Evolutionary conservation across 768 basidiomycete genomes (phyloP), one percentile per base, ranked within the genome.

Genomic region (Sporobolomyces pararoseus): DNA sequence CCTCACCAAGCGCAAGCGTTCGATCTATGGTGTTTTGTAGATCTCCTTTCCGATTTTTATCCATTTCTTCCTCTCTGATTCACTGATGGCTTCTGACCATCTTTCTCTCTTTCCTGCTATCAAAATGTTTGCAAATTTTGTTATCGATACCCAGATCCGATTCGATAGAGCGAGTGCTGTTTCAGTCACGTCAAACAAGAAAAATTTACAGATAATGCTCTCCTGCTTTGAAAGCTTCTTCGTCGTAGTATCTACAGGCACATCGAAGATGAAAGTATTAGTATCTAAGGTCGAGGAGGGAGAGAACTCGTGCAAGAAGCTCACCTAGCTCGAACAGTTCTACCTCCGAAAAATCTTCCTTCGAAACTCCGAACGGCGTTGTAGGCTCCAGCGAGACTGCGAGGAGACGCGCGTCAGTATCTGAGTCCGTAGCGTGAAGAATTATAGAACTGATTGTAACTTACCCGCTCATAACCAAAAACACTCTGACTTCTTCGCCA

Each of bases 331-430:
- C 88, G 83, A 32, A 95, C 89, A 16, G 85, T 84, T 72, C 88
- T 83, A 9, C 94, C 94, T 9, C 90, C 94, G 77, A 97, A 98
- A 78, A 85, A 95, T 35, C 95, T 84, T 23, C 92, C 94, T 75
- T 97, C 91, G 60, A 97, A 83, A 78, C 94, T 92, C 50, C 90
- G 85, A 1, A 94, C 90, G 0, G 91, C 93, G 80, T 92, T 91
- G 92, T 93, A 98, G 7, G 93, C 94, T 10, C 91, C 94, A 0
- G 85, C 93, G 5, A 91, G 89, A 0, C 95, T 59, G 46, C 63
- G 25, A 7, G 1, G 16, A 47, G 7, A 23, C 1, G 37, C 16
- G 13, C 14, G 39, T 59, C n/a, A 29, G 58, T 29, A 6, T 5
- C 17, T 5, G 7, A 12, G 4, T 16, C 10, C 4, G 21, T n/a